Evolutionary conservation across 2,329 filamentous ascomycete genomes (phyloP).

Genomic region (Paracamarosporium sp.): DNA sequence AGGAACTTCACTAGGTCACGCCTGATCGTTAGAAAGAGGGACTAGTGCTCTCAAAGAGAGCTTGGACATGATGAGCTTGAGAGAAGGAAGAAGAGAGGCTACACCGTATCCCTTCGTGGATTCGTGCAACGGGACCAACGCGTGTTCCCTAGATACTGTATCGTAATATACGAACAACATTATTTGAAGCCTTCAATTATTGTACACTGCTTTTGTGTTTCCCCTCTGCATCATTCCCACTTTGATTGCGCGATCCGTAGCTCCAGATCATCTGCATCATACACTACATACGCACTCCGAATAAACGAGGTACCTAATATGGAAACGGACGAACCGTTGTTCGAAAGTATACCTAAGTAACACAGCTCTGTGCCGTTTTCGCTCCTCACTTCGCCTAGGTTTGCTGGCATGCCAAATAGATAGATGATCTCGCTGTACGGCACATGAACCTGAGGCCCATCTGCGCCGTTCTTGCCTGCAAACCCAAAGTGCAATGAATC

Average conservation of each 20-base stretch:
- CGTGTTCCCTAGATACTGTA: too few species aligned
- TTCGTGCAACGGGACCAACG: too few species aligned
- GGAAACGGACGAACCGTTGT: slow-evolving; percentile 6
- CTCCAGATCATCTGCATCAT: slow-evolving; percentile 12
- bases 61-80: too few species aligned
- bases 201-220: too few species aligned
- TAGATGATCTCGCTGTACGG: slow-evolving; percentile 21
- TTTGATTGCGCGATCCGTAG: slow-evolving; percentile 14
- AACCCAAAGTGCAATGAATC: slow-evolving; percentile 3
- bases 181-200: too few species aligned
- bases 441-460: slow-evolving; percentile 11
- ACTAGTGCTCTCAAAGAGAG: too few species aligned
- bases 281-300: slow-evolving; percentile 20
- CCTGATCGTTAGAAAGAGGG: too few species aligned
- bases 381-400: slow-evolving; percentile 11
- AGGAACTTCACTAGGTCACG: too few species aligned
- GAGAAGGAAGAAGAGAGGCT: too few species aligned
- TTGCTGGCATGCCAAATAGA: slow-evolving; percentile 16
- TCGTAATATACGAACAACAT: too few species aligned
- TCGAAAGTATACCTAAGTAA: slow-evolving; percentile 41
- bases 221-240: slow-evolving; percentile 2
- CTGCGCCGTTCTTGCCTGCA: neutral
- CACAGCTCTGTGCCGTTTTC: slow-evolving; percentile 16
- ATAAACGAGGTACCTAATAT: slow-evolving; percentile 17
- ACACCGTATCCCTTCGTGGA: too few species aligned